These are phyloP conservation scores for Septoria linicola DNA, from an alignment of 2,329 filamentous ascomycete genomes.

Conservation along the genomic window DNA sequence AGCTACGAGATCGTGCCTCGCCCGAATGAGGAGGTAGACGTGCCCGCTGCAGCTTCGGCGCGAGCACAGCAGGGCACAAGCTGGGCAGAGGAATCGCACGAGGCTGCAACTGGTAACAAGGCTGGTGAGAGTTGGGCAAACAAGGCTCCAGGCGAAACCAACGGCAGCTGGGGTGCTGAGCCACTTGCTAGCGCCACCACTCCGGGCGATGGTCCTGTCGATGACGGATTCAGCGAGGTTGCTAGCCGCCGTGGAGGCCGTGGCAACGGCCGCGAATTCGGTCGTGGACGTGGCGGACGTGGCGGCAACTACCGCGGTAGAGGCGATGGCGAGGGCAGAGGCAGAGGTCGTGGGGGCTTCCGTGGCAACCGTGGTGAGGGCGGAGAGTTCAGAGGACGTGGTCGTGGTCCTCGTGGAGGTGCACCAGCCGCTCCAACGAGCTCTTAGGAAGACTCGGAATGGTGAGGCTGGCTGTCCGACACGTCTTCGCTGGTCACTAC, in stretches of 20 bases:
- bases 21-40: conserved; percentile 72
- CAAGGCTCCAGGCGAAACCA: conserved; percentile 43
- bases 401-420: conserved; percentile 28
- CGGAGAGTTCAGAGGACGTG: conserved; percentile 27
- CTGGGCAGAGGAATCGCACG: conserved; percentile 71
- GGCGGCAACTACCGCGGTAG: conserved; percentile 31
- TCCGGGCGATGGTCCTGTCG: conserved; percentile 37
- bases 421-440: conserved; percentile 20
- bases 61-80: conserved; percentile 61
- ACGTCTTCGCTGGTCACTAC: background rate
- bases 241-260: conserved; percentile 37
- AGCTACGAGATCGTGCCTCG: conserved; percentile 75
- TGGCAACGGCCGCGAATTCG: conserved; percentile 40
- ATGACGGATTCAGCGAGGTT: conserved; percentile 73
- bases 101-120: conserved; percentile 31
- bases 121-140: conserved; percentile 36
- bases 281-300: conserved; percentile 32
- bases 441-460: conserved; percentile 23
- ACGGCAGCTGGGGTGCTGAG: conserved; percentile 23
- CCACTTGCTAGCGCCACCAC: conserved; percentile 29
- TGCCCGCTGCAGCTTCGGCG: conserved; percentile 57
- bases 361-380: conserved; percentile 44
- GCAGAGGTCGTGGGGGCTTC: conserved; percentile 41
- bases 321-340: conserved; percentile 38
- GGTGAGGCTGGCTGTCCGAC: background rate